phyloP scores from a whole-genome alignment of 768 basidiomycete genomes.

The Lactarius indigo region DNA sequence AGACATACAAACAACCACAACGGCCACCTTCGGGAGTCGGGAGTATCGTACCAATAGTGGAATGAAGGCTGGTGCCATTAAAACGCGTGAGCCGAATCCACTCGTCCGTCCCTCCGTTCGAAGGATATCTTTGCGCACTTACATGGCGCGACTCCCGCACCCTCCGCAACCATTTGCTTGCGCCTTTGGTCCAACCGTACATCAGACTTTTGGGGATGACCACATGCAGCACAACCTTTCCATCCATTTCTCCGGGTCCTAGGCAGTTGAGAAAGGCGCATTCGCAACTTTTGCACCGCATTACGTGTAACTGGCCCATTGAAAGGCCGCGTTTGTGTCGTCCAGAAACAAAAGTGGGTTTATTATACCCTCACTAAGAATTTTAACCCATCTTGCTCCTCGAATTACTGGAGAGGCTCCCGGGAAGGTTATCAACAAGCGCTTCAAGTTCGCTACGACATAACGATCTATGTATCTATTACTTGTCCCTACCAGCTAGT shows the following conservation, averaged over 20 bases:
- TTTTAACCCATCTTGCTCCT: not conserved
- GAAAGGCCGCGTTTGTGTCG: not conserved
- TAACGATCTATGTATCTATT: too few relatives aligned
- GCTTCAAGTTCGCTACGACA: too few relatives aligned
- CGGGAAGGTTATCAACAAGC: not conserved
- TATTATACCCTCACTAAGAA: not conserved
- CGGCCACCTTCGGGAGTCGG: too few relatives aligned
- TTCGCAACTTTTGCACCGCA: not conserved
- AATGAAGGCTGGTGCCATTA: not conserved
- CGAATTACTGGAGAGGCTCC: not conserved
- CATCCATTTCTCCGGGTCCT: not conserved
- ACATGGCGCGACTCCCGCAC: not conserved
- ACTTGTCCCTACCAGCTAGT: too few relatives aligned
- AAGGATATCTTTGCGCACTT: not conserved
- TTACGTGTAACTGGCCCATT: not conserved
- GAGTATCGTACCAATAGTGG: too few relatives aligned
- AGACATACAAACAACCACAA: too few relatives aligned
- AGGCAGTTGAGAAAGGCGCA: too few relatives aligned
- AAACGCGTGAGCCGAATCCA: not conserved
- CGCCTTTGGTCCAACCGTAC: not conserved
- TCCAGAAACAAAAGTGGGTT: not conserved
- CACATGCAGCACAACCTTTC: not conserved
- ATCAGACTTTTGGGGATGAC: not conserved
- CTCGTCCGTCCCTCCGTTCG: not conserved
- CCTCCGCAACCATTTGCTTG: not conserved